Evolutionary conservation across 2,329 filamentous ascomycete species (phyloP).

Genomic region (Paraphaeosphaeria sporulosa): DNA sequence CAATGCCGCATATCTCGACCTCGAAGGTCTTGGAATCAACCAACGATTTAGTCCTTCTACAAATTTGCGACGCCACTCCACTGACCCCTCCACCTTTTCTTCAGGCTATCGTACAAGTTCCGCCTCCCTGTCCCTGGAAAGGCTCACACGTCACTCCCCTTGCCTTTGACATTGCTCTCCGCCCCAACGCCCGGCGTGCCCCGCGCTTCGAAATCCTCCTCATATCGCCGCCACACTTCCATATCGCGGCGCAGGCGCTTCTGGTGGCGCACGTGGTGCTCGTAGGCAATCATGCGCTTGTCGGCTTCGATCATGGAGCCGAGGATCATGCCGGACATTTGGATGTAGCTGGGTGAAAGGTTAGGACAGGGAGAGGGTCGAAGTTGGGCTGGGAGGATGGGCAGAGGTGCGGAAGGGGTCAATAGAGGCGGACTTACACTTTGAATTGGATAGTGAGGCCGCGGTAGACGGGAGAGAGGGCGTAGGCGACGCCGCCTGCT

Average conservation of each 20-base stretch:
- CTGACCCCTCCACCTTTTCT: too few relatives aligned
- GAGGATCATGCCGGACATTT: constrained; percentile 86
- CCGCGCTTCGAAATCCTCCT: constrained; percentile 63
- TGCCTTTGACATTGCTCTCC: constrained; percentile 40
- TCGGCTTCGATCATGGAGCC: constrained; percentile 82
- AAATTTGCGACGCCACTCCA: too few relatives aligned
- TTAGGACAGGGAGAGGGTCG: too few relatives aligned
- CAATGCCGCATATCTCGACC: not conserved
- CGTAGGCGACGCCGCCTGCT: constrained; percentile 68
- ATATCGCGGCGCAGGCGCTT: constrained; percentile 69
- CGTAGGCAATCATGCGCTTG: constrained; percentile 70
- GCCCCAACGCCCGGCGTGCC: constrained; percentile 47
- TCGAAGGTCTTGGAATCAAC: too few relatives aligned
- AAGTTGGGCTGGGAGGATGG: not conserved
- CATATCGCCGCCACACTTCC: constrained; percentile 73
- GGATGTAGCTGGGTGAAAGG: constrained; percentile 72
- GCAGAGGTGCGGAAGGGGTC: too few relatives aligned
- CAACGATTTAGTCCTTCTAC: too few relatives aligned
- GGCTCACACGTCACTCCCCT: constrained; percentile 15
- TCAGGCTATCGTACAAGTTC: too few relatives aligned
- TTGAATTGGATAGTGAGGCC: constrained; percentile 53
- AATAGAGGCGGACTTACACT: constrained; percentile 30
- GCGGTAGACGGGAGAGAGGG: constrained; percentile 74
- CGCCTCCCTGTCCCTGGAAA: not conserved
- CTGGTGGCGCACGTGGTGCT: constrained; percentile 69